A percentile compares a stretch with the other conserved stretches of the same genome.
Conservation (phyloP, 768 basidiomycete genomes). For the Dictyophora rubrovolvata region DNA sequence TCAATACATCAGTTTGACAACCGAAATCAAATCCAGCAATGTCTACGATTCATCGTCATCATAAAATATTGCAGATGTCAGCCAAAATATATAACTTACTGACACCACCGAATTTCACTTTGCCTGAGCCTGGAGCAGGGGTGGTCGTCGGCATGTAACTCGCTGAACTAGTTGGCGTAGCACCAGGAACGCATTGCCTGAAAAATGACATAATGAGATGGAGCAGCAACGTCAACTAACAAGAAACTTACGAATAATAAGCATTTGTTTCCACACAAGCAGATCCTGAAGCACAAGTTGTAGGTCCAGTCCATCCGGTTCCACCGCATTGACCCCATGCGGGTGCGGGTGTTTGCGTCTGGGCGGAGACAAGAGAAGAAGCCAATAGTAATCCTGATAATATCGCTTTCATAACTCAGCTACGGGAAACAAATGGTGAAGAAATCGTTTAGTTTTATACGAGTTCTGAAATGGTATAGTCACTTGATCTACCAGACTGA, state of each 20-base stretch:
- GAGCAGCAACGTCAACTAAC: background rate
- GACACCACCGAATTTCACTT: conserved; percentile 32
- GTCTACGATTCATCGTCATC: conserved; percentile 16
- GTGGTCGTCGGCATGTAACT: conserved; percentile 13
- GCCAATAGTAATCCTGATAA: background rate
- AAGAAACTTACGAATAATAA: conserved; percentile 18
- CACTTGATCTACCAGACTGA: background rate
- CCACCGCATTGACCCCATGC: conserved; percentile 12
- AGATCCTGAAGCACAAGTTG: conserved; percentile 25
- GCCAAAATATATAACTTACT: conserved; percentile 14
- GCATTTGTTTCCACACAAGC: conserved; percentile 22
- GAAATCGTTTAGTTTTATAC: background rate
- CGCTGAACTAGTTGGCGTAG: conserved; percentile 15
- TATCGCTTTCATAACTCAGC: background rate
- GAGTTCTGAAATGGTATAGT: background rate
- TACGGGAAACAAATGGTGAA: background rate
- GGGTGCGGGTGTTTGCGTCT: background rate
- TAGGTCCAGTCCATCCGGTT: conserved; percentile 24
- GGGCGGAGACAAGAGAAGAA: background rate
- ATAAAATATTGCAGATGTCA: background rate
- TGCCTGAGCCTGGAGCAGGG: conserved; percentile 16
- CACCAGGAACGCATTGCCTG: conserved; percentile 23
- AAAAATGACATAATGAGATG: conserved; percentile 12
- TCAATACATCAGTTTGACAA: conserved; percentile 24
- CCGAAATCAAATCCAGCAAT: conserved; percentile 51